Conservation (phyloP, 2,329 filamentous ascomycete genomes). For the Penicillium sp. region DNA sequence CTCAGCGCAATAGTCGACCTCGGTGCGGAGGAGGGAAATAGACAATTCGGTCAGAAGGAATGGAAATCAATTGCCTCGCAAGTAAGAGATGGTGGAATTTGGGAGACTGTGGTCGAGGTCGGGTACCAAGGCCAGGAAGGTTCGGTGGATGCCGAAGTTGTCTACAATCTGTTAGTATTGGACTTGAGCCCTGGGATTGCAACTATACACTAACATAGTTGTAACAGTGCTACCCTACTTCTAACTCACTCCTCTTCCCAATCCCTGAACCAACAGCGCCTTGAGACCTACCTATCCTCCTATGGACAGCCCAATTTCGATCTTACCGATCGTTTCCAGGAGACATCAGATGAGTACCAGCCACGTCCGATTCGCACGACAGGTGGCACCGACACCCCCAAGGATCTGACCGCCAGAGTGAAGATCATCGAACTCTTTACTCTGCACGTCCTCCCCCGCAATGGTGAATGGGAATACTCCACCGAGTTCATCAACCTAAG, state of each 20-base stretch:
- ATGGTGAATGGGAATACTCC: conserved; percentile 94
- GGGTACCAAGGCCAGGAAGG: conserved; percentile 87
- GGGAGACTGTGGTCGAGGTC: conserved; percentile 84
- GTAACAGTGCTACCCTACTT: conserved; percentile 77
- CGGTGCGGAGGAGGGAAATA: conserved; percentile 84
- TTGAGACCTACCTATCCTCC: conserved; percentile 84
- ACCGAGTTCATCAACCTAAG: conserved; percentile 83
- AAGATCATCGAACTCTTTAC: conserved; percentile 95
- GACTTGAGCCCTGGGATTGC: conserved; percentile 6
- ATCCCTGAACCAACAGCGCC: conserved; percentile 73
- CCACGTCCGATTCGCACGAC: conserved; percentile 38
- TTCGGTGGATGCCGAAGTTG: conserved; percentile 89
- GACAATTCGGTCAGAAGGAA: conserved; percentile 76
- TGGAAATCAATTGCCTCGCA: conserved; percentile 80
- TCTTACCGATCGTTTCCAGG: conserved; percentile 59
- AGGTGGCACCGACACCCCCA: conserved; percentile 73
- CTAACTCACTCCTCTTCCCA: conserved; percentile 87
- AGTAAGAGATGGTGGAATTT: conserved; percentile 85
- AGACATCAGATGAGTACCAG: conserved; percentile 30
- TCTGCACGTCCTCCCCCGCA: conserved; percentile 86
- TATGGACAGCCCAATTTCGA: conserved; percentile 70
- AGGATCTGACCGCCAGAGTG: conserved; percentile 76
- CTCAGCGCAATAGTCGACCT: conserved; percentile 88
- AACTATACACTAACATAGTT: conserved; percentile 2
- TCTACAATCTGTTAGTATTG: conserved; percentile 52